Base-by-base conservation (phyloP, 2,329 filamentous ascomycete genomes). In the Cladosporium sp. region DNA sequence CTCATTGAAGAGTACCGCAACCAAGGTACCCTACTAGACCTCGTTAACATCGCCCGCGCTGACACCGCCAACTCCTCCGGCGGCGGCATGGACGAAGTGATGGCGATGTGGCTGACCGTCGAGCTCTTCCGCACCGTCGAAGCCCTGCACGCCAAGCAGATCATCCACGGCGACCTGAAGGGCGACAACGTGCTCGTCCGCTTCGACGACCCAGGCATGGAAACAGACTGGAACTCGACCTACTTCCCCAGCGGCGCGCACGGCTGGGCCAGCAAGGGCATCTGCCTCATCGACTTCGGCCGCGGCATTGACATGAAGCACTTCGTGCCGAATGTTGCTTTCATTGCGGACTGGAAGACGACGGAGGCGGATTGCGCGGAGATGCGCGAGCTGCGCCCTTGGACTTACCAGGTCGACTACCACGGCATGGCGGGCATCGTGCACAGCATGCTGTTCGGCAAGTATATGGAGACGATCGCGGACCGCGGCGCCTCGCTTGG, bases 341-440 rank as follows among this genome's bases (percentile, higher is more conserved):
- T 98, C 75, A 83, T 97, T 55, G 93, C 92, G 0, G 93, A 98
- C 72, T 98, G 93, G 93, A 87, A 93, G 70, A 90, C 89, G 0
- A 82, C 81, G 13, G 80, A 86, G 19, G 85, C 89, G 49, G 93
- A 98, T 71, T 98, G 93, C 70, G 86, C 88, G 14, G 93, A 98
- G 76, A 95, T 97, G 81, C 86, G 91, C 43, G 92, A 98, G 72
- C 81, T 89, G 53, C 81, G 92, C 1, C 90, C 91, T 0, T 98
- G 93, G 93, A 97, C 92, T 1, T 96, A 90, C 75, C 93, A 98
- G 69, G 89, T 96, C 60, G 93, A 98, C 73, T 95, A 97, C 63
- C 89, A 95, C 69, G 93, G 93, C 10, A 78, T 96, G 0, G 93
- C 93, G 0, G 90, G 89, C 4, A 87, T 89, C 19, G 77, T 97